Percentiles rank a stretch among this genome's conserved stretches.
Conservation (phyloP, 768 basidiomycete genomes). For the Termitomyces sp. region DNA sequence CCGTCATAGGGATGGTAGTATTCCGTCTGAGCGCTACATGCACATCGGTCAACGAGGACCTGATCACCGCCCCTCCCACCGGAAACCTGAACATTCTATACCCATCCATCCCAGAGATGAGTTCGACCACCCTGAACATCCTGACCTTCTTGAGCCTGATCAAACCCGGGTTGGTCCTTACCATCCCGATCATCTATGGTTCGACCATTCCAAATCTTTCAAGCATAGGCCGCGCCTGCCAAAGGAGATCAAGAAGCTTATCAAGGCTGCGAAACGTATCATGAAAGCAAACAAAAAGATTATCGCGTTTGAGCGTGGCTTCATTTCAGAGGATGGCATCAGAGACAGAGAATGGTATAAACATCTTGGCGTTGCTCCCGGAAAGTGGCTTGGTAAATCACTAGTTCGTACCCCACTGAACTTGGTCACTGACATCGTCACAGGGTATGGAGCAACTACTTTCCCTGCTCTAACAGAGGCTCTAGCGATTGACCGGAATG, state of each 20-base stretch:
- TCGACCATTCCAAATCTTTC: background rate
- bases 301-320: slow-evolving; percentile 71
- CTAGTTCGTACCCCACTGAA: background rate
- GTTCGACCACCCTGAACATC: background rate
- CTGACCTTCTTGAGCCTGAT: background rate
- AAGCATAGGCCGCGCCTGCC: background rate
- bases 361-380: slow-evolving; percentile 84
- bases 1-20: background rate
- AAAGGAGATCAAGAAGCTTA: slow-evolving; percentile 36
- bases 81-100: background rate
- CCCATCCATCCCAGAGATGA: background rate
- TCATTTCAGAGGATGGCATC: slow-evolving; percentile 76
- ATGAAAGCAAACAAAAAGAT: slow-evolving; percentile 62
- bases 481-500: slow-evolving; percentile 64
- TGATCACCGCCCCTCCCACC: background rate
- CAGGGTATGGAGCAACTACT: slow-evolving; percentile 84
- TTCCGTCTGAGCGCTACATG: background rate
- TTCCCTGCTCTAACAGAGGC: slow-evolving; percentile 80
- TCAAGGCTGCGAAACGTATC: slow-evolving; percentile 58
- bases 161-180: too few relatives aligned
- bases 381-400: slow-evolving; percentile 72
- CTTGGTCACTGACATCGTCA: background rate
- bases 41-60: background rate
- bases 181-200: background rate
- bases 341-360: slow-evolving; percentile 84